Percentiles rank a stretch among this genome's conserved stretches.
Evolutionary conservation across 129 eudicot species (phyloP).

Genomic region (Chrysanthemum makinoi): DNA sequence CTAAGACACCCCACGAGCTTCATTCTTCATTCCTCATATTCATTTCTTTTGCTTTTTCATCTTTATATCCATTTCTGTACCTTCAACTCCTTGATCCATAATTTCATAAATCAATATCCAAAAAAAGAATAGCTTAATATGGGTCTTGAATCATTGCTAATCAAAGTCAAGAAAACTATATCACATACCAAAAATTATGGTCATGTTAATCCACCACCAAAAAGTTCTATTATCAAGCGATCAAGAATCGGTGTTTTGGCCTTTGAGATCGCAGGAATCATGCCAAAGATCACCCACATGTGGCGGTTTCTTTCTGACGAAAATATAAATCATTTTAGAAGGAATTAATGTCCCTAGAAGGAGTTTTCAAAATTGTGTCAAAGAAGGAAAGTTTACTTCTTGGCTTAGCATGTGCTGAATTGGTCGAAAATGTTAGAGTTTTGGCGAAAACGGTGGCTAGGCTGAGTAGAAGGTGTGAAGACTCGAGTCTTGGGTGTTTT

Average conservation of each 20-base stretch:
- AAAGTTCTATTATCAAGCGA: slow-evolving; percentile 33
- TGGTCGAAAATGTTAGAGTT: slow-evolving; percentile 46
- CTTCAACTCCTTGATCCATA: slow-evolving; percentile 10
- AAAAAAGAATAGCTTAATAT: slow-evolving; percentile 12
- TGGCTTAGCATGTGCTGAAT: slow-evolving; percentile 65
- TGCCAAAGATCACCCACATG: slow-evolving; percentile 73
- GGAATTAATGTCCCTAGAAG: slow-evolving; percentile 54
- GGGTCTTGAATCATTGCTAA: slow-evolving; percentile 72
- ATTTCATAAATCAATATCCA: background rate
- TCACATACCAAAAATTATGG: slow-evolving; percentile 37
- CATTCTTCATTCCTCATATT: slow-evolving; percentile 24
- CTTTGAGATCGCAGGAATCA: slow-evolving; percentile 62
- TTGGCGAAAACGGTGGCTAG: slow-evolving; percentile 46
- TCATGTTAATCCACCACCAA: slow-evolving; percentile 34
- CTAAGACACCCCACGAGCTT: slow-evolving; percentile 47
- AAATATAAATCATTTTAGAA: slow-evolving; percentile 39
- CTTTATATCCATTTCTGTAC: background rate
- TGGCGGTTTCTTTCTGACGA: slow-evolving; percentile 68
- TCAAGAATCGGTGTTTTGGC: slow-evolving; percentile 64
- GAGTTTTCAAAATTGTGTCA: slow-evolving; percentile 78
- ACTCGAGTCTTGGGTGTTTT: slow-evolving; percentile 42
- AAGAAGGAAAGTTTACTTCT: slow-evolving; percentile 57
- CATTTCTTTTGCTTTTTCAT: slow-evolving; percentile 11
- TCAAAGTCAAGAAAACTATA: slow-evolving; percentile 64
- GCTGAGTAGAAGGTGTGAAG: slow-evolving; percentile 49